Base-by-base conservation (phyloP, 2,329 filamentous ascomycete species). In the Calonectria henricotiae region DNA sequence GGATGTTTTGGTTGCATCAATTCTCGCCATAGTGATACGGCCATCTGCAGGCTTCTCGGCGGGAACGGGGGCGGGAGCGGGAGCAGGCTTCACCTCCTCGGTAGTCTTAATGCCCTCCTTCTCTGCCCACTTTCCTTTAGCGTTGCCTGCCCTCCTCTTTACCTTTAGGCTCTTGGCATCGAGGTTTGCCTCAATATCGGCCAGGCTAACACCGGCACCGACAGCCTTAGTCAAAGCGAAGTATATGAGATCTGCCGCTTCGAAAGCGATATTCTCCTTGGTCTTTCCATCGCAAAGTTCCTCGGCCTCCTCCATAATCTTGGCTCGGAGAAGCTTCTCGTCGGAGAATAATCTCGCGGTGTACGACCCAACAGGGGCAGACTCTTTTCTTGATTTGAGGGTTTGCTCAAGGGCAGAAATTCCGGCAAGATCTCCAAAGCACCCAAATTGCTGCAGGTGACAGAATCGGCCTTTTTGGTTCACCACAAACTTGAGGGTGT, bases 271-370 rank as follows among this genome's bases (percentile, higher is more conserved):
- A 15, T 98, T 93, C 72, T 95, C 88, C 71, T 93, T 93, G 0
- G 91, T 92, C 74, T 91, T 91, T 17, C 96, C 96, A 73, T 96
- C 91, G 79, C 96, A 98, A 47, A 99, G 88, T 84, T 99, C 96
- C 79, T 97, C 94, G 0, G 96, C 96, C 82, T 99, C 96, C 83
- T 99, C 96, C 91, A 98, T 97, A 67, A 99, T 98, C 87, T 99
- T 99, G 3, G 96, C 96, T 49, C 94, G 89, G 65, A 98, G 85
- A 66, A 99, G 88, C 81, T 97, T 95, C 76, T 94, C 90, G 73
- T 99, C 96, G 20, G 92, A 95, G 86, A 98, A 99, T 1, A 99
- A 86, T 39, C 96, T 89, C 20, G 95, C 94, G 5, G 96, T 99
- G 82, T 99, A 99, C 13, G 96, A 99, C 1, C 95, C 96, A 74